Evolutionary conservation across 2,329 filamentous ascomycete species (phyloP).

Genomic region (Alternaria ethzedia): DNA sequence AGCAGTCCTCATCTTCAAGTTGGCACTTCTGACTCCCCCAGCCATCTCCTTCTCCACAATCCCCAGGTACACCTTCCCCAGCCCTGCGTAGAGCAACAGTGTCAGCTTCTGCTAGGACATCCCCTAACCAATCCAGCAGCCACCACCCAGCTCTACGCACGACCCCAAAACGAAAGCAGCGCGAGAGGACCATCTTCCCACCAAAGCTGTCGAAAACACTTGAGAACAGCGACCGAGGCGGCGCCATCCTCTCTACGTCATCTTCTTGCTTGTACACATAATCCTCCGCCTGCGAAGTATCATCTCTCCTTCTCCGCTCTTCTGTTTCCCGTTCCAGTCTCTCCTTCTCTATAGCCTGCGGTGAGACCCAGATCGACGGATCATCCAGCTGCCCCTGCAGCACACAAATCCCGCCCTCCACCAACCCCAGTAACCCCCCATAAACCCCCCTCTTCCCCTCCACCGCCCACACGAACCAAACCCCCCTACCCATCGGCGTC

Average conservation of each 20-base stretch:
- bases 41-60: neutral
- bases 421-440: fast-evolving
- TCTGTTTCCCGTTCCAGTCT: too few relatives aligned
- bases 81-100: neutral
- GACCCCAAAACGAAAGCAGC: neutral
- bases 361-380: fast-evolving
- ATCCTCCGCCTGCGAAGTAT: too few relatives aligned
- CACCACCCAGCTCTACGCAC: neutral
- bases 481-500: fast-evolving
- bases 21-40: neutral
- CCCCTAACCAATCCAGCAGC: neutral
- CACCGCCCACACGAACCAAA: neutral
- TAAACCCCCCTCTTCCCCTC: fast-evolving
- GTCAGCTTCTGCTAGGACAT: fast-evolving
- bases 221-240: fast-evolving
- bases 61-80: fast-evolving
- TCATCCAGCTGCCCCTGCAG: neutral
- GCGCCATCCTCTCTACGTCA: fast-evolving
- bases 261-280: neutral
- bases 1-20: too few relatives aligned
- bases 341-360: fast-evolving
- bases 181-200: neutral
- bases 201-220: neutral
- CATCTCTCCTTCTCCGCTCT: too few relatives aligned
- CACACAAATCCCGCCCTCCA: fast-evolving